phyloP scores from a whole-genome alignment of 1,139 yeast genomes.

The Pichia sp. region DNA sequence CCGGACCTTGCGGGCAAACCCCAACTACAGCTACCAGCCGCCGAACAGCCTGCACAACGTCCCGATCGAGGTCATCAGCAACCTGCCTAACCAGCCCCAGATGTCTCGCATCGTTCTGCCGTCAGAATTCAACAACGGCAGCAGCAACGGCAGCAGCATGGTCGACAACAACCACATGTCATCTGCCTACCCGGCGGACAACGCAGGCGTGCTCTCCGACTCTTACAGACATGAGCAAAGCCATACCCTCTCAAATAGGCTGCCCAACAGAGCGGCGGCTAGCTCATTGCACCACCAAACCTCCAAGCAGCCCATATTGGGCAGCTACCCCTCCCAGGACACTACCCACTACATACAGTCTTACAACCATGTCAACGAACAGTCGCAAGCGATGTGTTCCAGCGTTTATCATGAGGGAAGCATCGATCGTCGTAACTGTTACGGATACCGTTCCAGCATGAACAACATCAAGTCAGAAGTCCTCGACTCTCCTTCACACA shows the following conservation, averaged over 20 bases:
- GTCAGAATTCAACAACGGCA: background rate
- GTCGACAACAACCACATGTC: background rate
- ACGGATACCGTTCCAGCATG: slow-evolving; percentile 11
- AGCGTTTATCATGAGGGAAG: background rate
- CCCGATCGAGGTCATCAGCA: slow-evolving; percentile 13
- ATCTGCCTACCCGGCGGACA: background rate
- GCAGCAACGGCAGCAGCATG: slow-evolving; percentile 5
- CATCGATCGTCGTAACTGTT: background rate
- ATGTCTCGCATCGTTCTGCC: slow-evolving; percentile 7
- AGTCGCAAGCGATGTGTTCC: background rate
- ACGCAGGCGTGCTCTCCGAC: background rate
- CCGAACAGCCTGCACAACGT: slow-evolving; percentile 3
- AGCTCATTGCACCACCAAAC: background rate
- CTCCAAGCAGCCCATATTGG: background rate
- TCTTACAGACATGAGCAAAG: background rate
- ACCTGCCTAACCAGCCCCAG: slow-evolving; percentile 14
- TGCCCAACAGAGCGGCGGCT: background rate
- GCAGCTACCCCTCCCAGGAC: background rate
- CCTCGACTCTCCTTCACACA: background rate
- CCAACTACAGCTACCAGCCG: slow-evolving; percentile 10
- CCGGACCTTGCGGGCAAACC: slow-evolving; percentile 13
- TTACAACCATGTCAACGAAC: background rate
- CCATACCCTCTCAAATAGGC: background rate
- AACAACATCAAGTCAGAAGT: background rate
- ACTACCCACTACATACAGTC: background rate